Evolutionary conservation across 2,329 filamentous ascomycete genomes (phyloP), one percentile per base, ranked within the genome.

Genomic region (Bipolaris victoriae): DNA sequence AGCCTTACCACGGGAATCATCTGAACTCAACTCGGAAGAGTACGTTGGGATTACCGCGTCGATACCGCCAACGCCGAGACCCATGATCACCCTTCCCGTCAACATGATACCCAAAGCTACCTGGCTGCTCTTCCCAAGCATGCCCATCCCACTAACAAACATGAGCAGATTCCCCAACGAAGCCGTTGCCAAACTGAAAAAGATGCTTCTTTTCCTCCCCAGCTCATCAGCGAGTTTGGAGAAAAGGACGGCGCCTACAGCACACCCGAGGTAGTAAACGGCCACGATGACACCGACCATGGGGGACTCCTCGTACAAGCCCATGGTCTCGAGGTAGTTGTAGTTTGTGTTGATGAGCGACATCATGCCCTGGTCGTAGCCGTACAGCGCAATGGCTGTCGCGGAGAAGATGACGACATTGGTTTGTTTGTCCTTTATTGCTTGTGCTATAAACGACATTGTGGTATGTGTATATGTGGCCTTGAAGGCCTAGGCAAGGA

Each of bases 191-290:
- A 87, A 76, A 64, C 83, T 86, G 9, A 76, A 75, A 60, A 85
- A 84, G 40, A 88, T 84, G 16, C 80, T 80, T 33, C 78, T 79
- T 68, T 85, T 86, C 10, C 85, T 78, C 7, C 85, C 85, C 48
- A 78, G 77, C 43, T 69, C 75, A 62, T 88, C 84, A 5, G 84
- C 83, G 20, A 83, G 74, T 65, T 76, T 80, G n/a, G 82, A 85
- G 60, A 85, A 85, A 18, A 85, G 61, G 1, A 87, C 80, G 2
- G 84, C 83, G 13, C 85, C 85, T 3, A 83, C 71, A 3, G 84
- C 79, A 63, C 84, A 87, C n/a, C 85, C 84, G 5, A 88, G 80
- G 62, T 88, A 88, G 76, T 87, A 88, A 29, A 87, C 78, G 2
- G 83, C 82, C 15, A 88, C 84, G 52, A 87, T 84, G 53, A 86